phyloP scores from a whole-genome alignment of 306 rosid species.

The Sindora glabra region DNA sequence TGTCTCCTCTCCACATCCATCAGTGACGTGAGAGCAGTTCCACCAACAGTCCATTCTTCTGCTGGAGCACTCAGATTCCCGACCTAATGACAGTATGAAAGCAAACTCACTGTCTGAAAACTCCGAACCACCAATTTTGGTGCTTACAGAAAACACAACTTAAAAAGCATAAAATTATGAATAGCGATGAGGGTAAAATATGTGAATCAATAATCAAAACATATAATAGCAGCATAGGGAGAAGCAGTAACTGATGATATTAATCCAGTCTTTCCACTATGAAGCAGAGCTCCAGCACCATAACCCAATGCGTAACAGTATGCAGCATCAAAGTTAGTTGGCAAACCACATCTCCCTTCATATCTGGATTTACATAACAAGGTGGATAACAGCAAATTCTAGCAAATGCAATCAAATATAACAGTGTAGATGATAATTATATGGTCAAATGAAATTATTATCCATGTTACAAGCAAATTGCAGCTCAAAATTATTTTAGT shows the following conservation, averaged over 20 bases:
- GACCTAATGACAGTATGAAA: constrained; percentile 47
- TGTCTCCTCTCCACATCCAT: constrained; percentile 99
- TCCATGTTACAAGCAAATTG: neutral
- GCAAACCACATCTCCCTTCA: constrained; percentile 97
- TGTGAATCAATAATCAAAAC: neutral
- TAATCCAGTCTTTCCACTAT: constrained; percentile 80
- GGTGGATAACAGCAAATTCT: constrained; percentile 9
- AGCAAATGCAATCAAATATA: neutral
- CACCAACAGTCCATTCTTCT: constrained; percentile 90
- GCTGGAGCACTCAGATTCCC: constrained; percentile 85
- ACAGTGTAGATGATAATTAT: neutral
- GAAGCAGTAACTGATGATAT: constrained; percentile 82
- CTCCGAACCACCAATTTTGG: no score
- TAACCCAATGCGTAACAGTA: constrained; percentile 96
- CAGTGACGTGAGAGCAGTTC: constrained; percentile 80
- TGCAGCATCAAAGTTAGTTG: constrained; percentile 88
- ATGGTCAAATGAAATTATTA: neutral
- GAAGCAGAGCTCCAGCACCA: constrained; percentile 94
- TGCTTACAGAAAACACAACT: neutral
- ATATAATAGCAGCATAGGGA: neutral
- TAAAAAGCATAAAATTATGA: neutral
- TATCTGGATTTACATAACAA: constrained; percentile 44
- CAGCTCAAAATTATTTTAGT: neutral
- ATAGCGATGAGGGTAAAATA: constrained; percentile 2
- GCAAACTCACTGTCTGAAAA: neutral